phyloP scores from a whole-genome alignment of 768 basidiomycete genomes.

The Rhodotorula paludigena region DNA sequence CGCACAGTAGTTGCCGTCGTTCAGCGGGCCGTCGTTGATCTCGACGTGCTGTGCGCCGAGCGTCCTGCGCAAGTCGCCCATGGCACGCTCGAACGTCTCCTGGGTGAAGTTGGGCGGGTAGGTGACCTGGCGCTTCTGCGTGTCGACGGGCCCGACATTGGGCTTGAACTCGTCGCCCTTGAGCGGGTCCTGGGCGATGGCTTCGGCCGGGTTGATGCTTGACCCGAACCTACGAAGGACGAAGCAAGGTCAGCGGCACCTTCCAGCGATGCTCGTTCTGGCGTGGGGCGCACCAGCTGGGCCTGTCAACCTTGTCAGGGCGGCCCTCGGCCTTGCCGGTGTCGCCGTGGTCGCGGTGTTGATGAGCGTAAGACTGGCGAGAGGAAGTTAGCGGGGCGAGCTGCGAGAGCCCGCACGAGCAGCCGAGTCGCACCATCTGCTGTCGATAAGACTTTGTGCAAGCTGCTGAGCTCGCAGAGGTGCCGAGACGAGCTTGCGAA shows the following conservation, averaged over 20 bases:
- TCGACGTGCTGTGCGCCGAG: constrained; percentile 12
- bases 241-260: neutral
- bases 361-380: neutral
- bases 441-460: too few species aligned
- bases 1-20: constrained; percentile 5
- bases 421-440: too few species aligned
- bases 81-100: constrained; percentile 11
- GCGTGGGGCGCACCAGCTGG: constrained; percentile 3
- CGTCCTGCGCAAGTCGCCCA: neutral
- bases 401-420: too few species aligned
- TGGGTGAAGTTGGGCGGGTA: constrained; percentile 9
- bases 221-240: constrained; percentile 12
- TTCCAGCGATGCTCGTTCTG: neutral
- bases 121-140: neutral
- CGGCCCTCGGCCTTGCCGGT: neutral
- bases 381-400: too few species aligned
- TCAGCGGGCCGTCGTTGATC: constrained; percentile 16
- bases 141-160: neutral
- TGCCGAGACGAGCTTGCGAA: too few species aligned
- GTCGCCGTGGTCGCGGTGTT: neutral
- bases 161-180: constrained; percentile 1
- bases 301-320: neutral
- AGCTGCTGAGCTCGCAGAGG: too few species aligned
- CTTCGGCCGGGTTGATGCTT: constrained; percentile 7
- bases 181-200: constrained; percentile 2